Conservation (phyloP, 2,329 filamentous ascomycete species). For the Colletotrichum filicis region DNA sequence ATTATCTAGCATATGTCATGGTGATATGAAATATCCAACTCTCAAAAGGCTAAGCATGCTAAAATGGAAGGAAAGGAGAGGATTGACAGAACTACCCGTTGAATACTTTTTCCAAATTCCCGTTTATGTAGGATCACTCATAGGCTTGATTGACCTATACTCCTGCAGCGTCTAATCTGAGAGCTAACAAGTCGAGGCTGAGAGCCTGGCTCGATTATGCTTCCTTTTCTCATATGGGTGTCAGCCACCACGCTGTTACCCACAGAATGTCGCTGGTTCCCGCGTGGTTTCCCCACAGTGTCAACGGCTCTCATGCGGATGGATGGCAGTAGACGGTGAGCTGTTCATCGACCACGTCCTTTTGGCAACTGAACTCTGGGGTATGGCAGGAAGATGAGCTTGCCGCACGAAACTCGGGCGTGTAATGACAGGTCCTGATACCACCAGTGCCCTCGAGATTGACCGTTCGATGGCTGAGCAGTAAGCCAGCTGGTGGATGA, state of each 20-base stretch:
- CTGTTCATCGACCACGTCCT: not conserved
- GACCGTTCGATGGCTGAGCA: not conserved
- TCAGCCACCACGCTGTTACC: not conserved
- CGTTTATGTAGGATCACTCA: not conserved
- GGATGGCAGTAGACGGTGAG: not conserved
- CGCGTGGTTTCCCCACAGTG: constrained; percentile 11
- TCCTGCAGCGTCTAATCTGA: not conserved
- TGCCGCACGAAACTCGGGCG: not conserved
- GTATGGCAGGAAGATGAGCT: not conserved
- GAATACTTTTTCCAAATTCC: not conserved
- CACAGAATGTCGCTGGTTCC: not conserved
- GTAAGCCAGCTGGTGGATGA: not conserved
- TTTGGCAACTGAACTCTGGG: not conserved
- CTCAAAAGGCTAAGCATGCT: not conserved
- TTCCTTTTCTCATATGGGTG: not conserved
- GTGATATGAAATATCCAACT: not conserved
- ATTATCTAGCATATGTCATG: not conserved
- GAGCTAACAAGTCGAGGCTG: not conserved
- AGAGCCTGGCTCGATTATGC: not conserved
- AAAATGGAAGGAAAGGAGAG: not conserved
- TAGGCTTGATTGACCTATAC: not conserved
- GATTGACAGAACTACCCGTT: not conserved
- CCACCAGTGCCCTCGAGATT: not conserved
- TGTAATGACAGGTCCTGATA: not conserved
- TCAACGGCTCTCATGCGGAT: not conserved